Evolutionary conservation across 140 eudicot genomes (phyloP), one percentile per base, ranked within the genome.

Genomic region (Anethum foeniculum): DNA sequence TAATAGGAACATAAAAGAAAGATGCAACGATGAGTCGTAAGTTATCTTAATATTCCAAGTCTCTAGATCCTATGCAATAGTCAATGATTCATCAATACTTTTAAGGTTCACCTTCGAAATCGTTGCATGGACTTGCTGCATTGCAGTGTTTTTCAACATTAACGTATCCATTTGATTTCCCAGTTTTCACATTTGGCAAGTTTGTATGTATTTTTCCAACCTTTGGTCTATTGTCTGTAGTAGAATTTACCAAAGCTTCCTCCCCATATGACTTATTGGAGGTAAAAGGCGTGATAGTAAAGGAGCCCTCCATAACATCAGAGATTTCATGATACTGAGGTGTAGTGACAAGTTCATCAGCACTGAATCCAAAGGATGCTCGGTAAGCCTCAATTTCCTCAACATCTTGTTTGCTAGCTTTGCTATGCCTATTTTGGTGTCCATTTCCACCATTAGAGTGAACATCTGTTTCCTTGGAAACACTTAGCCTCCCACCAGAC

Each of bases 341-440:
- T 27, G 97, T 95, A 19, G 97, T 87, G 80, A 89, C 87, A 78
- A 95, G 90, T 65, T 95, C 99, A 90, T 95, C 99, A 34, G 99
- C 99, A 88, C 99, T 95, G 84, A 95, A 95, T 79, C 99, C 99
- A 68, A 95, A 95, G 28, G 99, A 95, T 27, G 99, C 99, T 86
- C 99, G 83, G 84, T 95, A 95, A 62, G 99, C 97, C 84, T 95
- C 99, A 14, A 95, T 27, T 82, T 92, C 99, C 84, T 95, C 99
- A 21, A 85, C 95, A 82, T 95, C 99, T 69, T 89, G 93, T 82
- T 89, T 90, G 44, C 83, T 79, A 14, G 82, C 87, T 80, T 90
- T 90, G 75, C 79, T 89, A 85, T 83, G 97, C 88, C 93, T 84
- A 67, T 86, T 89, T 78, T 90, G 98, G 84, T 85, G 87, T 74